phyloP scores from a whole-genome alignment of 192 early-diverging fungal genomes.

The Spinellus fusiger region DNA sequence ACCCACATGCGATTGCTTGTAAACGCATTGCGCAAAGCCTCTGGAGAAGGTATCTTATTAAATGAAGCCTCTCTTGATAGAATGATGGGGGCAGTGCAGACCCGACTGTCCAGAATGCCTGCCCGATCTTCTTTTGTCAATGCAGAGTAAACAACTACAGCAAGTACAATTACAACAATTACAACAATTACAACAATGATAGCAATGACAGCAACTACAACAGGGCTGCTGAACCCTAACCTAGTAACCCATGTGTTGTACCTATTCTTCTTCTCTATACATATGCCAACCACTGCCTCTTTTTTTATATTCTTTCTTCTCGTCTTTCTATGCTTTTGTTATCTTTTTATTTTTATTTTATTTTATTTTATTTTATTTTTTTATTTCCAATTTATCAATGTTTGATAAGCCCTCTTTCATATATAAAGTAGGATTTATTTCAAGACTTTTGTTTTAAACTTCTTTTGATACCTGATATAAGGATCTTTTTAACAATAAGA shows the following conservation, averaged over 20 bases:
- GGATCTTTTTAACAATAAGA: no score
- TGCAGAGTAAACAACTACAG: not conserved
- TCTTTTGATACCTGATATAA: no score
- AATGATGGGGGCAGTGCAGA: conserved; percentile 1
- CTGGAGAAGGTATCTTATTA: conserved; percentile 4
- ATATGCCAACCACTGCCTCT: not conserved
- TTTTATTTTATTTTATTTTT: not conserved
- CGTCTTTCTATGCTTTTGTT: not conserved
- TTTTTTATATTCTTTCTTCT: not conserved
- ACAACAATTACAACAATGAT: no score
- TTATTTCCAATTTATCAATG: not conserved
- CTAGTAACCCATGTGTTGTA: no score
- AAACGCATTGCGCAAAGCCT: conserved; percentile 5
- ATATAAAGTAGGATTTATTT: no score
- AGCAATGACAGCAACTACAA: no score
- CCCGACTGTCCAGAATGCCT: not conserved
- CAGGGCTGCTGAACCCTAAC: no score
- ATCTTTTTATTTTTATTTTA: not conserved
- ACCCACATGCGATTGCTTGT: conserved; percentile 1
- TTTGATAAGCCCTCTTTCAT: no score
- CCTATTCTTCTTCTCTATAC: no score
- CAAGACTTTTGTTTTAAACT: no score
- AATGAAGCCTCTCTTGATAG: conserved; percentile 13
- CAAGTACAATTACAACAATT: no score
- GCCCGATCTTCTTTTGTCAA: no score